A percentile compares a stretch with the other conserved stretches of the same genome.
These are phyloP conservation scores for Globisporangium acanthophoron DNA, from an alignment of 352 stramenopile genomes.

Conservation along the genomic window DNA sequence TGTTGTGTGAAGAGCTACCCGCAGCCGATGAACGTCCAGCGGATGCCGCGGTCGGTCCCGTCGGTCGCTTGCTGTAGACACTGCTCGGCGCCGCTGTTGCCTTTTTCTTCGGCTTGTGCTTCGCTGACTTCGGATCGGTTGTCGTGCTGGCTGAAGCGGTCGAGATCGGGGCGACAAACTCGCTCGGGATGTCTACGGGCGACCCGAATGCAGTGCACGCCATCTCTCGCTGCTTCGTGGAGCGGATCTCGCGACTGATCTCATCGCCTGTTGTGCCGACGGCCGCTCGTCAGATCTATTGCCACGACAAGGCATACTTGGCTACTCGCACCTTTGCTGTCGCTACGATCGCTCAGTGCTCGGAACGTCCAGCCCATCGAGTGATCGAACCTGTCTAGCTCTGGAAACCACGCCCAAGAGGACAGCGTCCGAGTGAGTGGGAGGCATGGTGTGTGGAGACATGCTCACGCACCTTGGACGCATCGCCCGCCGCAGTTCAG, in stretches of 20 bases:
- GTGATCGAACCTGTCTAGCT: slow-evolving; percentile 52
- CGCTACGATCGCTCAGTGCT: slow-evolving; percentile 14
- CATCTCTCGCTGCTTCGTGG: slow-evolving; percentile 19
- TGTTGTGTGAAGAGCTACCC: not conserved
- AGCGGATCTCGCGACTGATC: slow-evolving; percentile 4
- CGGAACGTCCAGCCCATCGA: slow-evolving; percentile 59
- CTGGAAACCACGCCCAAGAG: slow-evolving; percentile 11
- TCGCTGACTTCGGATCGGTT: slow-evolving; percentile 7
- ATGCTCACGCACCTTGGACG: slow-evolving; percentile 13
- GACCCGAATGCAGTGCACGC: slow-evolving; percentile 31
- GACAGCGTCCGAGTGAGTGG: not conserved
- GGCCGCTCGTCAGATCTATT: not conserved
- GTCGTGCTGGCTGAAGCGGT: not conserved
- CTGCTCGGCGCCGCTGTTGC: slow-evolving; percentile 6
- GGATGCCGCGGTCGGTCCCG: slow-evolving; percentile 11
- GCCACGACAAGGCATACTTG: not conserved
- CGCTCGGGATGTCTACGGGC: slow-evolving; percentile 24
- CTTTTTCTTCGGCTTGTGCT: slow-evolving; percentile 16
- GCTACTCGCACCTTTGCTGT: slow-evolving; percentile 10
- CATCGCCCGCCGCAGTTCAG: slow-evolving; percentile 22
- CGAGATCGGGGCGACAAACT: slow-evolving; percentile 34
- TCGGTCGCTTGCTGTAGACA: slow-evolving; percentile 29
- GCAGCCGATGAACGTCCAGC: slow-evolving; percentile 1
- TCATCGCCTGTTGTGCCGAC: slow-evolving; percentile 6
- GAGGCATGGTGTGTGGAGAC: not conserved